These are phyloP conservation scores for Leptomonas pyrrhocoris DNA, from an alignment of 208 protist species.

Conservation along the genomic window DNA sequence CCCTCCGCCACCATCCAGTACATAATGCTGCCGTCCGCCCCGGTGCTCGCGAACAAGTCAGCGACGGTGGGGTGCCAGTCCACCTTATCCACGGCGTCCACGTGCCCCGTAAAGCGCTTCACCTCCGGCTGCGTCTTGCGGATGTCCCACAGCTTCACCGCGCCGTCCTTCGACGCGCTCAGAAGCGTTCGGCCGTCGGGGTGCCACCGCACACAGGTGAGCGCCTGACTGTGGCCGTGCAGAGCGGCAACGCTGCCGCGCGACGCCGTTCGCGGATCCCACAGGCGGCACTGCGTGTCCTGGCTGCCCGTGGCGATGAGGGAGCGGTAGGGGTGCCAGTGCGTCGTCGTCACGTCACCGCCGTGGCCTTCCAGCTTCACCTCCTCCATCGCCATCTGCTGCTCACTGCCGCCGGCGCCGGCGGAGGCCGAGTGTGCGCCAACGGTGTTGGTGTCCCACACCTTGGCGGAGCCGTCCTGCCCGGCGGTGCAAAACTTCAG, in stretches of 20 bases:
- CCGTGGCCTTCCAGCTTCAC: conserved; percentile 88
- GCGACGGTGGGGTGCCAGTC: conserved; percentile 81
- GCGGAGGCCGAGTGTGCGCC: conserved; percentile 31
- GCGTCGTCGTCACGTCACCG: conserved; percentile 82
- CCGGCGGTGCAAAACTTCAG: conserved; percentile 85
- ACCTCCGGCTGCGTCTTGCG: conserved; percentile 79
- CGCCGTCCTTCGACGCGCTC: conserved; percentile 80
- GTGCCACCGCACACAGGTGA: conserved; percentile 87
- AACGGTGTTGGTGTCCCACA: conserved; percentile 83
- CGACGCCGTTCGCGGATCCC: conserved; percentile 83
- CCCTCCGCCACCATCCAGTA: conserved; percentile 86
- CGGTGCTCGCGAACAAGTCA: conserved; percentile 80
- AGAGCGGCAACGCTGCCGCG: conserved; percentile 79
- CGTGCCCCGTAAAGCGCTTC: conserved; percentile 79
- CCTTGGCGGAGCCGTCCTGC: conserved; percentile 81
- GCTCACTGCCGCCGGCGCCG: conserved; percentile 6
- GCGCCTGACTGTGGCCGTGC: conserved; percentile 78
- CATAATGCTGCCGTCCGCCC: conserved; percentile 76
- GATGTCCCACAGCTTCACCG: conserved; percentile 86
- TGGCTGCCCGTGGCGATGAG: conserved; percentile 89
- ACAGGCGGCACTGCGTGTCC: conserved; percentile 84
- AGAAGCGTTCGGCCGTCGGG: conserved; percentile 77
- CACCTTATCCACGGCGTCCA: conserved; percentile 69
- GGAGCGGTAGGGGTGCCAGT: conserved; percentile 86
- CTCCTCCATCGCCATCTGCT: conserved; percentile 55